Base-by-base conservation (phyloP, 2,329 filamentous ascomycete genomes). In the Neocatenulostroma microsporum region DNA sequence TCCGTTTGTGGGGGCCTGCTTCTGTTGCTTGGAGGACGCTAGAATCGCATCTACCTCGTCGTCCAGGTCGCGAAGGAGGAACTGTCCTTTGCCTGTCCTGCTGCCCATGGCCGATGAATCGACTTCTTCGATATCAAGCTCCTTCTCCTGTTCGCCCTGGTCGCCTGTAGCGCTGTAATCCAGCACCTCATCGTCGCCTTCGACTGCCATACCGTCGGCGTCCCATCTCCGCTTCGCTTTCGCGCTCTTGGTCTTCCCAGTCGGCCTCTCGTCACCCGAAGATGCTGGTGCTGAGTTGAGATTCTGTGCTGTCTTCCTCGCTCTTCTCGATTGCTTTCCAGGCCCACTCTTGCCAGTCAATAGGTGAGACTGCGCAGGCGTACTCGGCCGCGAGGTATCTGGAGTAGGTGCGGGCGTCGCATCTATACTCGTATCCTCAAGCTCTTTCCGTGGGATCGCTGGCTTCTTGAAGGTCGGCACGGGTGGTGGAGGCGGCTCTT, bases 211-310 rank as follows among this genome's bases (percentile, higher is more conserved):
- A 3, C 91, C 91, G 57, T 94, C 85, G 4, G 83, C 84, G 54
- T 88, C 84, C 91, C 91, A 98, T 56, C 83, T 87, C 45, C 91
- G 78, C 51, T 85, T 85, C 60, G 86, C 88, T 69, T 96, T 96
- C 7, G 67, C 70, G 12, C 69, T 63, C 47, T 76, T 78, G 27
- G 60, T 62, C 53, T 73, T 70, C 51, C 61, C 60, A 13, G 70
- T 64, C 5, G 74, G 63, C 1, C 70, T 72, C 53, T 96, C 91
- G 51, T 96, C 91, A 1, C 88, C 87, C 1, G 87, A 94, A 0
- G 87, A 94, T 6, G 67, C 72, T 12, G 77, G 74, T 2, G 75
- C 74, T 1, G 78, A 75, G 26, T 58, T 64, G 1, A 63, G 61
- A 34, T 69, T 67, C 15, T 72, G 74, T 39, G 75, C 76, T 56